Evolutionary conservation across 192 early-diverging fungal genomes (phyloP).

Genomic region (Phycomyces nitens): DNA sequence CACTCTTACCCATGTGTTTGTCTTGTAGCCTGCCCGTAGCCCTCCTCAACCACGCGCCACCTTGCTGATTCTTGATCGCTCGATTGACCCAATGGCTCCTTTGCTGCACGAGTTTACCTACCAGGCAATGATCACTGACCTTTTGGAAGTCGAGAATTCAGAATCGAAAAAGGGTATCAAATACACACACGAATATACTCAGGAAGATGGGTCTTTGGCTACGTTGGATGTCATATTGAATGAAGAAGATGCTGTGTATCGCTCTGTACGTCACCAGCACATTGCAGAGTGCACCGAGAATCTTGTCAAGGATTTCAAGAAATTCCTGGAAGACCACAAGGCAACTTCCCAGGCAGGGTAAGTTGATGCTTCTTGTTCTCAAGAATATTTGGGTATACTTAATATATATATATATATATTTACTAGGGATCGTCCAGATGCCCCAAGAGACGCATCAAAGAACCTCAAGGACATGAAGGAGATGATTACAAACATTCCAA

Average conservation of each 20-base stretch:
- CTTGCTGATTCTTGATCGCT: constrained; percentile 87
- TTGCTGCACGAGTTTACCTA: constrained; percentile 98
- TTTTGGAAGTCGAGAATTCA: constrained; percentile 55
- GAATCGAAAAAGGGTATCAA: constrained; percentile 49
- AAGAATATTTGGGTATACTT: too few relatives aligned
- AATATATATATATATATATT: neutral
- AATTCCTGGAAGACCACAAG: constrained; percentile 76
- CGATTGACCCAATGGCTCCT: constrained; percentile 83
- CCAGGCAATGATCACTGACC: constrained; percentile 95
- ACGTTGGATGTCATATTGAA: constrained; percentile 58
- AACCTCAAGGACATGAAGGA: constrained; percentile 84
- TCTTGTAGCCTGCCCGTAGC: constrained; percentile 35
- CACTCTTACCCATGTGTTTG: neutral
- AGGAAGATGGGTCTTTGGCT: constrained; percentile 38
- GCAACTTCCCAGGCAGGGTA: constrained; percentile 24
- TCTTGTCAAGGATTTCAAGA: constrained; percentile 67
- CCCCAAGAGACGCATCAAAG: constrained; percentile 49
- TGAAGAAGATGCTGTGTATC: constrained; percentile 77
- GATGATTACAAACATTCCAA: constrained; percentile 75
- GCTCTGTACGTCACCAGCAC: constrained; percentile 71
- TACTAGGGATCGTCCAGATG: neutral
- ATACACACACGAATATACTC: constrained; percentile 51
- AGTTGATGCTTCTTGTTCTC: neutral
- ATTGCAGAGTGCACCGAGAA: constrained; percentile 77
- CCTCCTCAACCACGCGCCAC: constrained; percentile 62